Evolutionary conservation across 768 basidiomycete species (phyloP).

Genomic region (Trichaptum fuscoviolaceum): DNA sequence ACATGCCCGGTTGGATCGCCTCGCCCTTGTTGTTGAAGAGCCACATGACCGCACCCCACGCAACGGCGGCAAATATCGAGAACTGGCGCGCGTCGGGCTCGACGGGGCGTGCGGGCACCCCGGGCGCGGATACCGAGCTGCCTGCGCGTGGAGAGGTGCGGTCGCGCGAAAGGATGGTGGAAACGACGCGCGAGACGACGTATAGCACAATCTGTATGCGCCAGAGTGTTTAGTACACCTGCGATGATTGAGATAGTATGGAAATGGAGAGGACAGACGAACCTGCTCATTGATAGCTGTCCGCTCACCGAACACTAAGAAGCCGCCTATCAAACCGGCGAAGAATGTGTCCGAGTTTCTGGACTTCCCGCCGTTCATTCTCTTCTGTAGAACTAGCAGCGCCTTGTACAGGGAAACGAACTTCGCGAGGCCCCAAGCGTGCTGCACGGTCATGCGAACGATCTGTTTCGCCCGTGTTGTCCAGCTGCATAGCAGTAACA

Average conservation of each 20-base stretch:
- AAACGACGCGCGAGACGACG: constrained; percentile 86
- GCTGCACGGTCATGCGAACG: constrained; percentile 80
- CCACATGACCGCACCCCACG: constrained; percentile 98
- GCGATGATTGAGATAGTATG: background rate
- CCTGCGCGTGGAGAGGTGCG: constrained; percentile 62
- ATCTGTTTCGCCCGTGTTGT: constrained; percentile 60
- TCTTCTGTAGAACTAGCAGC: constrained; percentile 76
- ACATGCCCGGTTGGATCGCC: constrained; percentile 95
- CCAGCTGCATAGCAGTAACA: constrained; percentile 47
- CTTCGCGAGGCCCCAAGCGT: constrained; percentile 87
- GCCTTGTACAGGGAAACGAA: constrained; percentile 94
- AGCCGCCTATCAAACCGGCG: constrained; percentile 90
- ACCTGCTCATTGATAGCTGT: constrained; percentile 92
- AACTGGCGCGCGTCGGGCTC: constrained; percentile 86
- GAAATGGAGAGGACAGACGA: constrained; percentile 17
- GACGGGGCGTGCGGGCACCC: constrained; percentile 53
- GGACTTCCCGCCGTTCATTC: constrained; percentile 75
- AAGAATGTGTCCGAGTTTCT: constrained; percentile 82
- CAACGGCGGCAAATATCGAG: constrained; percentile 77
- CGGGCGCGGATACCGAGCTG: constrained; percentile 41
- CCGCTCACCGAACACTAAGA: constrained; percentile 79
- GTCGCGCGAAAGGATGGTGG: constrained; percentile 86
- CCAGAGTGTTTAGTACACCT: background rate
- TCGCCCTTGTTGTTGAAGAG: constrained; percentile 83
- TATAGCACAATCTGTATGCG: constrained; percentile 84